Conservation (phyloP, 768 basidiomycete genomes). For the Pleurotus platypus region DNA sequence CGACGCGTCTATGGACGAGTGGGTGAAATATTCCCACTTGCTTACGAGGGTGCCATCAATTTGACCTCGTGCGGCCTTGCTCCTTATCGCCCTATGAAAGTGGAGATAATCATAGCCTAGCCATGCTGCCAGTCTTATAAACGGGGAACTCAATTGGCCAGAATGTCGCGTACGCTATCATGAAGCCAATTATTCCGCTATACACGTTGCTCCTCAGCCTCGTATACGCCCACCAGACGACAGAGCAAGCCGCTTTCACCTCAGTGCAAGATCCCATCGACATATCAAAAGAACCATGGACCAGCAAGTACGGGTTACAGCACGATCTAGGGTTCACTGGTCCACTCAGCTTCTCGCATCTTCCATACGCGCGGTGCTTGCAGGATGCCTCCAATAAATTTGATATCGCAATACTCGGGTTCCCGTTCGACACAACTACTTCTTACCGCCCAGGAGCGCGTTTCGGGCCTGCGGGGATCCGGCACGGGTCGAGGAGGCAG, state of each 20-base stretch:
- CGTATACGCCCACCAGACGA: neutral
- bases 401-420: constrained; percentile 63
- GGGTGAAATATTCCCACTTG: too few species aligned
- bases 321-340: constrained; percentile 13
- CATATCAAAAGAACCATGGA: constrained; percentile 13
- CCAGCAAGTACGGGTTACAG: constrained; percentile 12
- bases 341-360: constrained; percentile 55
- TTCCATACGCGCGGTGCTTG: constrained; percentile 54
- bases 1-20: too few species aligned
- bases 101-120: neutral
- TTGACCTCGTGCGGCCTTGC: neutral
- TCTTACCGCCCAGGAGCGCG: constrained; percentile 50
- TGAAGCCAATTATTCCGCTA: neutral
- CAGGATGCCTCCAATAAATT: constrained; percentile 38
- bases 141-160: neutral
- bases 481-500: constrained; percentile 55
- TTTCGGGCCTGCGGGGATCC: constrained; percentile 65
- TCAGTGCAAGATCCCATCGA: neutral
- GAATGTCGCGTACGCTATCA: neutral
- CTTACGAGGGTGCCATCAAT: too few species aligned
- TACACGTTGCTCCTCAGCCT: neutral
- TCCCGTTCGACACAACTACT: constrained; percentile 58
- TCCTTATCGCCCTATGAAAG: constrained; percentile 6
- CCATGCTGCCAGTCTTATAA: neutral
- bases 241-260: neutral